Conservation (phyloP, 805 yeast genomes). For the Priceomyces castillae region DNA sequence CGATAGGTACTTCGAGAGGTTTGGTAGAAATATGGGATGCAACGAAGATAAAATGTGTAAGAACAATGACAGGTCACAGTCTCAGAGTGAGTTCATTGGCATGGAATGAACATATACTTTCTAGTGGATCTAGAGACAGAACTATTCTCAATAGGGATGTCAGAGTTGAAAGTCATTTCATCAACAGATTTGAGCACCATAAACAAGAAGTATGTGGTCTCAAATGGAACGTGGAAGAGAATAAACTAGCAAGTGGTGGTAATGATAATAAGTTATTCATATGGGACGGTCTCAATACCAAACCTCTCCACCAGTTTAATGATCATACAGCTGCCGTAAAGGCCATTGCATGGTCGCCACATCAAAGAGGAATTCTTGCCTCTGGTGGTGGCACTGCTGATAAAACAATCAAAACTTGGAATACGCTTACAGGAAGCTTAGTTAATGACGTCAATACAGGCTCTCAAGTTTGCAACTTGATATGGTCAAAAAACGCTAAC, state of each 20-base stretch:
- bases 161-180: constrained; percentile 77
- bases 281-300: constrained; percentile 76
- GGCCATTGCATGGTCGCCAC: constrained; percentile 97
- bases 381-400: constrained; percentile 98
- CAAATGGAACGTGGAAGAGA: constrained; percentile 88
- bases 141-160: constrained; percentile 89
- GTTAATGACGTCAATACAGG: constrained; percentile 88
- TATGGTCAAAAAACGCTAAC: constrained; percentile 89
- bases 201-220: constrained; percentile 96
- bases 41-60: constrained; percentile 69
- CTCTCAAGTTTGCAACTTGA: constrained; percentile 90
- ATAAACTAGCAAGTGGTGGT: constrained; percentile 92
- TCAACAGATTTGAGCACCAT: constrained; percentile 69
- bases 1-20: constrained; percentile 87
- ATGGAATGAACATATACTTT: constrained; percentile 89
- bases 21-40: constrained; percentile 95
- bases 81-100: constrained; percentile 83
- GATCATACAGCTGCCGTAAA: constrained; percentile 96
- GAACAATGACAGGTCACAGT: constrained; percentile 91
- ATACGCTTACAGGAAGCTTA: constrained; percentile 72
- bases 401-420: constrained; percentile 87
- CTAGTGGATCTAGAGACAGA: constrained; percentile 85
- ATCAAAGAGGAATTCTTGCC: constrained; percentile 88
- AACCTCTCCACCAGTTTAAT: constrained; percentile 68
- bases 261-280: constrained; percentile 85